Evolutionary conservation across 108 stramenopile species (phyloP).

Genomic region (Pseudonitzschia pungens): DNA sequence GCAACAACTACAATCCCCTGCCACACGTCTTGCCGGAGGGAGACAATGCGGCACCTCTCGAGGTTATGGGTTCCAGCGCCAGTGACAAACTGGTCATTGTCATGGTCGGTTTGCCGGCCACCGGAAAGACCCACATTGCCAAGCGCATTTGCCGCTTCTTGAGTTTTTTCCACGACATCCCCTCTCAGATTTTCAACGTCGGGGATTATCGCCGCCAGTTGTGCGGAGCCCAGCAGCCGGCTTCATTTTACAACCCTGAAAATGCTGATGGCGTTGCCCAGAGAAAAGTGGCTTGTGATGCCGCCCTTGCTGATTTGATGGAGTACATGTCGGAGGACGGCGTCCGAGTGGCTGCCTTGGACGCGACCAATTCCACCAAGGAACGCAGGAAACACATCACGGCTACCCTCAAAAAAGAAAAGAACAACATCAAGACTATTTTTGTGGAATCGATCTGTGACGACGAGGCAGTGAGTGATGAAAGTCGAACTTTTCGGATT

Average conservation of each 20-base stretch:
- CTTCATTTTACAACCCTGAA: constrained; percentile 90
- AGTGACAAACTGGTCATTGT: constrained; percentile 92
- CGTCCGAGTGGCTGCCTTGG: constrained; percentile 92
- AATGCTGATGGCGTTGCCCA: constrained; percentile 68
- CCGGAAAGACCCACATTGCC: constrained; percentile 97
- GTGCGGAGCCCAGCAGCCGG: constrained; percentile 74
- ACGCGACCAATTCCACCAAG: constrained; percentile 93
- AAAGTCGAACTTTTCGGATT: not conserved
- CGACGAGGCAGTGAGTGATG: constrained; percentile 60
- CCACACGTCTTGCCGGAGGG: constrained; percentile 85
- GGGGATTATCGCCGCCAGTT: constrained; percentile 90
- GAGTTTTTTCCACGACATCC: constrained; percentile 90
- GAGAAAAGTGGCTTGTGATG: constrained; percentile 75
- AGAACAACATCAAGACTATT: constrained; percentile 71
- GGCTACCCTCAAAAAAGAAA: constrained; percentile 33
- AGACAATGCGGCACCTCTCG: constrained; percentile 87
- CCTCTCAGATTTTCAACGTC: constrained; percentile 90
- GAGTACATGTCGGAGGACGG: constrained; percentile 78
- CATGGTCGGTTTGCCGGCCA: constrained; percentile 96
- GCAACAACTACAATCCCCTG: constrained; percentile 64
- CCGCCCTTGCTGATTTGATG: constrained; percentile 87
- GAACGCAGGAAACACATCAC: constrained; percentile 69
- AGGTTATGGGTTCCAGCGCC: constrained; percentile 81
- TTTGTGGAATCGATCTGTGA: constrained; percentile 93
- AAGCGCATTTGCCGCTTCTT: constrained; percentile 92